Conservation (phyloP, 768 basidiomycete genomes). For the Peribolospora baueri region DNA sequence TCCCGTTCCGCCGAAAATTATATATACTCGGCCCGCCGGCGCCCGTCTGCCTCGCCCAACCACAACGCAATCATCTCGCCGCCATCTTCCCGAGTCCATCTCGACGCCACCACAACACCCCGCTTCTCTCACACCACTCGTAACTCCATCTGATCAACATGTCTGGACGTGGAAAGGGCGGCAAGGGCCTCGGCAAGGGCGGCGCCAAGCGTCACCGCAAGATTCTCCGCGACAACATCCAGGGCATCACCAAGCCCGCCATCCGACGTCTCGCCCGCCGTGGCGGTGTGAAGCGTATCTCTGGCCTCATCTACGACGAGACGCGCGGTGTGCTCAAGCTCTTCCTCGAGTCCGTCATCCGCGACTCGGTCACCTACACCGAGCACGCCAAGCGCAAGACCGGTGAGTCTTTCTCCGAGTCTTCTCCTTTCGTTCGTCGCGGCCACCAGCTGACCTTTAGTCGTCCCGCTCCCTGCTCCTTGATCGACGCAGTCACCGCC, state of each 20-base stretch:
- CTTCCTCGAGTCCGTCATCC: conserved; percentile 22
- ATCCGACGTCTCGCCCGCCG: conserved; percentile 31
- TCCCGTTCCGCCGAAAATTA: no score
- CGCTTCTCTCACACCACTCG: no score
- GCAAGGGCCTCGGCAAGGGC: conserved; percentile 25
- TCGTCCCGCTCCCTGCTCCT: conserved; percentile 5
- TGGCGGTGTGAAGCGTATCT: conserved; percentile 32
- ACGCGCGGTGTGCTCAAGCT: conserved; percentile 32
- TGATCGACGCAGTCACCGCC: conserved; percentile 26
- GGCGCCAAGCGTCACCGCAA: conserved; percentile 26
- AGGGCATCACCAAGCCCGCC: conserved; percentile 31
- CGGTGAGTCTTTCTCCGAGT: neutral
- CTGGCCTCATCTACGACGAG: conserved; percentile 27
- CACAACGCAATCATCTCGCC: no score
- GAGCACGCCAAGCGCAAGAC: conserved; percentile 21
- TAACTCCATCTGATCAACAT: conserved; percentile 6
- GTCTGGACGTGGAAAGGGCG: conserved; percentile 25
- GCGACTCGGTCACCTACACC: conserved; percentile 16
- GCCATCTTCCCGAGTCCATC: no score
- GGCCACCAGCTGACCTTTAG: neutral
- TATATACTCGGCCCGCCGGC: no score
- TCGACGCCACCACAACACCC: no score
- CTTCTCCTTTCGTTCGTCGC: neutral
- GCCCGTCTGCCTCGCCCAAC: no score
- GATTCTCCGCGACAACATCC: conserved; percentile 25